phyloP scores from a whole-genome alignment of 257 asterid species.

The Salvia hispanica region DNA sequence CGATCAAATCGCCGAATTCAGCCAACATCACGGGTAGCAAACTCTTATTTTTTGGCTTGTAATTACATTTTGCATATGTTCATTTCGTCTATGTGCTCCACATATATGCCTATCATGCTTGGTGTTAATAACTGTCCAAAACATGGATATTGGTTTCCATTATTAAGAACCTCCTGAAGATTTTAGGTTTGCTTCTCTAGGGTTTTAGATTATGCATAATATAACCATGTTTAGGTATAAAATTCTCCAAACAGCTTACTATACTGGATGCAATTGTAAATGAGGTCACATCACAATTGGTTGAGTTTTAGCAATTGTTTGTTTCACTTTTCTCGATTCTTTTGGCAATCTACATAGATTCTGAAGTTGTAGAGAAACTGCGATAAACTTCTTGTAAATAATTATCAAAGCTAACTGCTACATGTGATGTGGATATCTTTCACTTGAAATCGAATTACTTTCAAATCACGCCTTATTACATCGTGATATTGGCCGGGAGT shows the following conservation, averaged over 20 bases:
- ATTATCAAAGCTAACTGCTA: background rate
- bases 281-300: background rate
- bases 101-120: slow-evolving; percentile 18
- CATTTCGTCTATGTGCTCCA: slow-evolving; percentile 1
- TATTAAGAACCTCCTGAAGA: slow-evolving; percentile 24
- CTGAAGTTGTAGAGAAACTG: background rate
- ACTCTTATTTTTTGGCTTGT: background rate
- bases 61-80: background rate
- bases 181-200: slow-evolving; percentile 16
- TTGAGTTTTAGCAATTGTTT: no score
- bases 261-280: background rate
- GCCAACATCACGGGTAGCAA: slow-evolving; percentile 91
- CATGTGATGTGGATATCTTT: background rate
- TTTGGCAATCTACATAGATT: no score
- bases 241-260: no score
- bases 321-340: background rate
- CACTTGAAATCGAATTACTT: background rate
- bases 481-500: background rate
- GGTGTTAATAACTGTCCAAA: slow-evolving; percentile 1
- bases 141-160: background rate
- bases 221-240: background rate
- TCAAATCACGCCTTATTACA: background rate
- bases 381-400: background rate
- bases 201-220: slow-evolving; percentile 16
- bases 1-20: slow-evolving; percentile 93